phyloP scores from a whole-genome alignment of 306 rosid genomes.

The Acacia confusa region DNA sequence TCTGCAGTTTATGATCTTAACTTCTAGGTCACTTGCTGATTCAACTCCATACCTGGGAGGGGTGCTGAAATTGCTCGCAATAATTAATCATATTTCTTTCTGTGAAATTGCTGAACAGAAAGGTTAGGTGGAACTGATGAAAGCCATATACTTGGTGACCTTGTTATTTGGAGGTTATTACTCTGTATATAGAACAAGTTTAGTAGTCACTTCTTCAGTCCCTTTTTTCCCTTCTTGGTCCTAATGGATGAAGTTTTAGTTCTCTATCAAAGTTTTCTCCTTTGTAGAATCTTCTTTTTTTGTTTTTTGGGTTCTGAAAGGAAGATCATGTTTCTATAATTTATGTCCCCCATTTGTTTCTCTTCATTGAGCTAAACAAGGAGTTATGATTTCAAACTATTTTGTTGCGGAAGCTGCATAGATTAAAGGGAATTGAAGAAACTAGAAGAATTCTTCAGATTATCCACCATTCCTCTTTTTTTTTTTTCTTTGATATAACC shows the following conservation, averaged over 20 bases:
- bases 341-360: not conserved
- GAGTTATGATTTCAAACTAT: not conserved
- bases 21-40: constrained; percentile 86
- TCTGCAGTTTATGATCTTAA: constrained; percentile 95
- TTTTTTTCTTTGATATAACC: too few species aligned
- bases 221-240: not conserved
- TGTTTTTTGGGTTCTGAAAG: constrained; percentile 17
- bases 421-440: not conserved
- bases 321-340: constrained; percentile 16
- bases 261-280: constrained; percentile 20
- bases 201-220: not conserved
- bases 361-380: not conserved
- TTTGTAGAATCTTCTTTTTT: constrained; percentile 26
- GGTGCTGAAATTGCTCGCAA: constrained; percentile 56
- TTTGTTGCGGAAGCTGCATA: not conserved
- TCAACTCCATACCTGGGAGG: constrained; percentile 98
- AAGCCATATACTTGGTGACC: constrained; percentile 27
- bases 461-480: not conserved
- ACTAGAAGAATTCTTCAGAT: not conserved
- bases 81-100: constrained; percentile 26
- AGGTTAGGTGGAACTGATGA: constrained; percentile 34
- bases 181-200: constrained; percentile 40
- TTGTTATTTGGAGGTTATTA: constrained; percentile 41
- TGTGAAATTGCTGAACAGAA: constrained; percentile 25
- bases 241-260: constrained; percentile 21